Conservation (phyloP, 2,329 filamentous ascomycete genomes). For the Lecanicillium sp. region DNA sequence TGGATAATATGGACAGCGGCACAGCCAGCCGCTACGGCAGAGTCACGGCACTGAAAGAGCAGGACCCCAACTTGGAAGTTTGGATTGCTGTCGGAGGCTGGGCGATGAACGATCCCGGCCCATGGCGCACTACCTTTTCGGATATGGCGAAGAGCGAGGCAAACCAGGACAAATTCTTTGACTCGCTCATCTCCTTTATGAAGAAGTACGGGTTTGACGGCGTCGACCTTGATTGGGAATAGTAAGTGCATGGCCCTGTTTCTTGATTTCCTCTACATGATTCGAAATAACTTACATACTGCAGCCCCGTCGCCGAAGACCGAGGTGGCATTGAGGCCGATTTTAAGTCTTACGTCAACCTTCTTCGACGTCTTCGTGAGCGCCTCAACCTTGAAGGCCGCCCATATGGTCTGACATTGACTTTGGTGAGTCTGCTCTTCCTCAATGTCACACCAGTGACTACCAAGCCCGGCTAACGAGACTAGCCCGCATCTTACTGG, state of each 20-base stretch:
- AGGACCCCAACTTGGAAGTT: no score
- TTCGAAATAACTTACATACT: no score
- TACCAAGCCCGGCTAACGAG: no score
- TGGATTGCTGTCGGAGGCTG: no score
- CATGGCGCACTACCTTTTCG: slow-evolving; percentile 15
- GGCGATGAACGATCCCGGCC: slow-evolving; percentile 11
- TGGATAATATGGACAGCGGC: no score
- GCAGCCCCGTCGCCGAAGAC: slow-evolving; percentile 20
- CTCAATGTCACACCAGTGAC: no score
- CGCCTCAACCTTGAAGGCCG: not conserved
- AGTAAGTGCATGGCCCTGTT: no score
- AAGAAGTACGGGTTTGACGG: slow-evolving; percentile 32
- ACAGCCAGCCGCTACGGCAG: no score
- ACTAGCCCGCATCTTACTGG: slow-evolving; percentile 17
- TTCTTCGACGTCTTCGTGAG: slow-evolving; percentile 8
- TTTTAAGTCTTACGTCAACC: not conserved
- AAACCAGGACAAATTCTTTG: slow-evolving; percentile 26
- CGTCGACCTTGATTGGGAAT: slow-evolving; percentile 39
- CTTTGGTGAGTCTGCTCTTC: no score
- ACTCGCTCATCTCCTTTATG: slow-evolving; percentile 29
- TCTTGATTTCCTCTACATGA: no score
- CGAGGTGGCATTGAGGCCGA: slow-evolving; percentile 22
- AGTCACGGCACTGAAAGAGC: no score
- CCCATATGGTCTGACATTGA: no score
- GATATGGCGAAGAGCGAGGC: slow-evolving; percentile 20